A percentile compares a stretch with the other conserved stretches of the same genome.
Evolutionary conservation across 495 filamentous ascomycete species (phyloP).

Genomic region (Polyplosphaeria fusca): DNA sequence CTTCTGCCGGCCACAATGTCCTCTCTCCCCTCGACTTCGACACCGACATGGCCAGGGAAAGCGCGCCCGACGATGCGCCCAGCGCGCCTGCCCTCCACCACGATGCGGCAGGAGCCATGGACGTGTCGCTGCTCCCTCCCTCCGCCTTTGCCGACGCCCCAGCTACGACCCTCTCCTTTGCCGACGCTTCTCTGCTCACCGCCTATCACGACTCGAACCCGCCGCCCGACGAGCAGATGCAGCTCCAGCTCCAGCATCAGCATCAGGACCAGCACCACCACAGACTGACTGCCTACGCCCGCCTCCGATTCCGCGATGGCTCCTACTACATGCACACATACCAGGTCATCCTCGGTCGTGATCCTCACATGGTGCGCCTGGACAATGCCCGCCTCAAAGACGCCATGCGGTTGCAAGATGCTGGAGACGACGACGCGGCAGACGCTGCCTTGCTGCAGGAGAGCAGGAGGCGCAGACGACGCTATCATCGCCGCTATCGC

Average conservation of each 20-base stretch:
- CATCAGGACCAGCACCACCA: slow-evolving; percentile 3
- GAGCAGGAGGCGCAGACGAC: slow-evolving; percentile 1
- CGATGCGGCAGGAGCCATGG: too few species aligned
- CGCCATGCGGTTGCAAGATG: slow-evolving; percentile 11
- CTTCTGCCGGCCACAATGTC: neutral
- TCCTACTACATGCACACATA: slow-evolving; percentile 71
- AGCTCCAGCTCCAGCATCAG: neutral
- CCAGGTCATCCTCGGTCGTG: slow-evolving; percentile 62
- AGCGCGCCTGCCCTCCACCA: neutral
- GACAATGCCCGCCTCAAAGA: slow-evolving; percentile 21
- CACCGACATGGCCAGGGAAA: neutral
- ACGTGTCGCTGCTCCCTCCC: neutral
- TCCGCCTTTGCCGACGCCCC: neutral
- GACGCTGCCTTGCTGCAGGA: slow-evolving; percentile 6
- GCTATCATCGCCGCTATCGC: too few species aligned
- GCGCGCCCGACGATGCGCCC: slow-evolving; percentile 6
- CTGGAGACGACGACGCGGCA: slow-evolving; percentile 9
- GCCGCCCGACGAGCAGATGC: neutral
- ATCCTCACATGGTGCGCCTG: slow-evolving; percentile 43
- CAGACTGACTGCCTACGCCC: slow-evolving; percentile 55
- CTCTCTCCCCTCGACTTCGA: neutral
- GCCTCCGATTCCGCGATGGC: slow-evolving; percentile 67
- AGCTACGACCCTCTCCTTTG: neutral
- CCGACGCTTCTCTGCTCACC: too few species aligned
- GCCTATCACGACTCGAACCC: neutral